phyloP scores from a whole-genome alignment of 2,329 filamentous ascomycete genomes.

The Clonostachys rhizophaga region DNA sequence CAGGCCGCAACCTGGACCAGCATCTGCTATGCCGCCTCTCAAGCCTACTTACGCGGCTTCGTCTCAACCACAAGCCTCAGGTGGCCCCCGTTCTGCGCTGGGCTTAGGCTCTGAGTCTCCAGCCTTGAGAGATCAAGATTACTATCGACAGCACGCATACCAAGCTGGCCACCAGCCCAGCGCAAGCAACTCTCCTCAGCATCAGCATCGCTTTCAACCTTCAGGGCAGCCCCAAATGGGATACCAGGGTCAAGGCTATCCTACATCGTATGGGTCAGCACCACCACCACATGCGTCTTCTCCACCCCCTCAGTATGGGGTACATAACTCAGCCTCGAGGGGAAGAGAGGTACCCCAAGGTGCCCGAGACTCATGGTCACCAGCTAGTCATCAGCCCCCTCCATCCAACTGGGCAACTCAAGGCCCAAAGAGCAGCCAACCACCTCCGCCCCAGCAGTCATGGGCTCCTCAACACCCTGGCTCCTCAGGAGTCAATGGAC shows the following conservation, averaged over 20 bases:
- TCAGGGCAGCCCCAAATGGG: conserved; percentile 27
- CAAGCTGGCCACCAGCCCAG: conserved; percentile 25
- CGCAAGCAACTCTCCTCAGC: conserved; percentile 40
- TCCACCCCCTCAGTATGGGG: conserved; percentile 49
- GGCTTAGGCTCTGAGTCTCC: conserved; percentile 26
- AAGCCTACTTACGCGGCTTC: conserved; percentile 49
- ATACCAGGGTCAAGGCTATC: conserved; percentile 37
- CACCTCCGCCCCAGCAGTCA: conserved; percentile 21
- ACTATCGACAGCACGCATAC: conserved; percentile 35
- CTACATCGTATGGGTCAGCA: conserved; percentile 29
- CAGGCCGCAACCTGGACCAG: conserved; percentile 22
- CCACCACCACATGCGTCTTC: conserved; percentile 38
- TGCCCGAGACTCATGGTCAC: conserved; percentile 30
- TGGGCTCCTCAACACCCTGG: conserved; percentile 23
- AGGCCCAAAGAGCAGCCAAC: conserved; percentile 22
- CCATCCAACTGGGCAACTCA: conserved; percentile 21
- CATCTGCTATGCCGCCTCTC: conserved; percentile 47
- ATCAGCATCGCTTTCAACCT: conserved; percentile 38
- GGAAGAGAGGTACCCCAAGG: conserved; percentile 33
- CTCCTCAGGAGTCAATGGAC: conserved; percentile 22
- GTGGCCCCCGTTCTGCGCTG: conserved; percentile 36
- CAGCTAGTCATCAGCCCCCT: conserved; percentile 16
- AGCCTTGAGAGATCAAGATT: conserved; percentile 35
- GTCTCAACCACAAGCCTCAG: conserved; percentile 33
- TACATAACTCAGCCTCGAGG: conserved; percentile 37